Conservation (phyloP, 2,329 filamentous ascomycete species). For the Trichoderma sp. region DNA sequence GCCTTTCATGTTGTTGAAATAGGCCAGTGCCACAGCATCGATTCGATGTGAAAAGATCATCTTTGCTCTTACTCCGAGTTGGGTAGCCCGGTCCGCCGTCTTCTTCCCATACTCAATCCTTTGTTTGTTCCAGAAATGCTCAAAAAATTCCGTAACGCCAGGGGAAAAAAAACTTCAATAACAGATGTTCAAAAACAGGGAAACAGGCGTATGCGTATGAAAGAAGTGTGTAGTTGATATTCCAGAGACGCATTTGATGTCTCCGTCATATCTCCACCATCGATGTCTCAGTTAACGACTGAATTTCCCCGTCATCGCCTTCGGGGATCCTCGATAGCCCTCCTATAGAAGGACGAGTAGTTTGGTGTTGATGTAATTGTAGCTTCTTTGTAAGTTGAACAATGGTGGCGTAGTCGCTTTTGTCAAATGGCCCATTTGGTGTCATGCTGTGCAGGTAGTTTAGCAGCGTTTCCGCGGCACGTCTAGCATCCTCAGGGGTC, state of each 20-base stretch:
- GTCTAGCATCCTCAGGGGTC: constrained; percentile 80
- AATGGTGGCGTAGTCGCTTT: constrained; percentile 74
- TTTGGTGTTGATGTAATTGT: constrained; percentile 59
- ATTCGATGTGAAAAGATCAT: not conserved
- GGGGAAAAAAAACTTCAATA: not conserved
- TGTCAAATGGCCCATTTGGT: constrained; percentile 64
- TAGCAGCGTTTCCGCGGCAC: constrained; percentile 77
- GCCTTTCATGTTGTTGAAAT: not conserved
- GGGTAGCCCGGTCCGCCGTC: not conserved
- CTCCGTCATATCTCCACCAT: constrained; percentile 32
- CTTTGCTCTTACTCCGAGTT: not conserved
- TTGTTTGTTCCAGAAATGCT: constrained; percentile 12
- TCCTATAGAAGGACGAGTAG: constrained; percentile 40
- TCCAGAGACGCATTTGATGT: not conserved
- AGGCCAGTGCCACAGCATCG: not conserved
- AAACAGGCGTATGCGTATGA: not conserved
- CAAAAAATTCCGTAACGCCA: constrained; percentile 23
- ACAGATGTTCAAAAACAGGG: constrained; percentile 9
- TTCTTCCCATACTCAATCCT: not conserved
- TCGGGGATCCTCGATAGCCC: constrained; percentile 56
- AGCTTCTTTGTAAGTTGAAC: constrained; percentile 84
- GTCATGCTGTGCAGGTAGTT: constrained; percentile 75
- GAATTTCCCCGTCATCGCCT: constrained; percentile 55
- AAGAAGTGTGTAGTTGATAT: not conserved
- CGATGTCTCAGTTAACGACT: constrained; percentile 27